Percentiles rank a stretch among this genome's conserved stretches.
Conservation (phyloP, 768 basidiomycete genomes). For the Pisolithus albus region DNA sequence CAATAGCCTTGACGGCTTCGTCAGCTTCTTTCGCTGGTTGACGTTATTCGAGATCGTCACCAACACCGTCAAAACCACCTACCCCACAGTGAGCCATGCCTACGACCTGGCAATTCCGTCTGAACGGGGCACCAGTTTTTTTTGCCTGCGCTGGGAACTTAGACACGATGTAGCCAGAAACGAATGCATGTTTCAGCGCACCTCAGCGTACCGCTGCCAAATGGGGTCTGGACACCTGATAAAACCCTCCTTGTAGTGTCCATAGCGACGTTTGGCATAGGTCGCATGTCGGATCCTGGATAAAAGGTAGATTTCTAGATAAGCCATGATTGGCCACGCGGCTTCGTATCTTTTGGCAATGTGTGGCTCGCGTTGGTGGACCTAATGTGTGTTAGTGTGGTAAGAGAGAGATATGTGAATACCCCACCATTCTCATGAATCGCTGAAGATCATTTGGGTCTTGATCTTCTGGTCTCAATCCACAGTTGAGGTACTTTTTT, state of each 20-base stretch:
- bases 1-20: not conserved
- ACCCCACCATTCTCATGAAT: constrained; percentile 13
- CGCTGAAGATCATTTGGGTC: not conserved
- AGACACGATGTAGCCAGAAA: not conserved
- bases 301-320: constrained; percentile 7
- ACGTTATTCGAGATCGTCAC: not conserved
- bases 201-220: constrained; percentile 6
- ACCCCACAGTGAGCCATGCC: not conserved
- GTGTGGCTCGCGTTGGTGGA: constrained; percentile 1
- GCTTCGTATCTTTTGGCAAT: constrained; percentile 11
- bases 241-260: not conserved
- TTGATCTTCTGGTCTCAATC: constrained; percentile 10
- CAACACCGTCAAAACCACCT: not conserved
- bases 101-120: not conserved
- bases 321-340: constrained; percentile 9
- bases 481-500: not conserved
- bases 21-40: not conserved
- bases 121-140: not conserved
- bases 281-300: not conserved
- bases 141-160: not conserved
- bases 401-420: not conserved
- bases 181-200: constrained; percentile 1
- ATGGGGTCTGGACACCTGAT: constrained; percentile 4
- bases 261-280: too few species aligned
- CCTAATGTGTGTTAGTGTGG: not conserved